phyloP scores from a whole-genome alignment of 169 alveolate species.

The Plasmodium gallinaceum region DNA sequence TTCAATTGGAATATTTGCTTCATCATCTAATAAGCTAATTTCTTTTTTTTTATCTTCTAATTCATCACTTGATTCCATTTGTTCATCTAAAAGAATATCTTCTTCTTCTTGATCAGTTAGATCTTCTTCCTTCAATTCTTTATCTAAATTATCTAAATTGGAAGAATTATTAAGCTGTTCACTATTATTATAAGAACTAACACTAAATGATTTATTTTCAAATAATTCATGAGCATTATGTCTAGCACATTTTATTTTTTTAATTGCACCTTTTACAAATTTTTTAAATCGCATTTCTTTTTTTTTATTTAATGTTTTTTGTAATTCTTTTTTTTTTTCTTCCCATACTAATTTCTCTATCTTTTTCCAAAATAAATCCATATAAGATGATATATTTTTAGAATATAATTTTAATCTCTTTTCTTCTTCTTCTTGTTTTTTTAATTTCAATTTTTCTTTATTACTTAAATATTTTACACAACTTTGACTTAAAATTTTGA shows the following conservation, averaged over 20 bases:
- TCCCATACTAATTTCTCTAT: slow-evolving; percentile 87
- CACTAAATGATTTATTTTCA: slow-evolving; percentile 15
- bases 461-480: slow-evolving; percentile 76
- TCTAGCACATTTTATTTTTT: slow-evolving; percentile 67
- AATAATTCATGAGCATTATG: slow-evolving; percentile 43
- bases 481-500: slow-evolving; percentile 72
- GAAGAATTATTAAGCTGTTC: slow-evolving; percentile 12
- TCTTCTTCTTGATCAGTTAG: slow-evolving; percentile 54
- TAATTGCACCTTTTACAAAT: slow-evolving; percentile 85
- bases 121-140: slow-evolving; percentile 59
- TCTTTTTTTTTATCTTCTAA: slow-evolving; percentile 42
- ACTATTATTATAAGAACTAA: slow-evolving; percentile 30
- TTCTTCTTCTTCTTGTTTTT: slow-evolving; percentile 77
- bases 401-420: slow-evolving; percentile 58
- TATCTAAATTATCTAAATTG: not conserved
- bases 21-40: slow-evolving; percentile 46
- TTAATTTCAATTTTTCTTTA: slow-evolving; percentile 47
- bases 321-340: slow-evolving; percentile 82
- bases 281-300: slow-evolving; percentile 83
- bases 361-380: slow-evolving; percentile 85
- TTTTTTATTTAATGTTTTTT: slow-evolving; percentile 80
- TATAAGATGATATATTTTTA: slow-evolving; percentile 75
- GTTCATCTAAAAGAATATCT: slow-evolving; percentile 34
- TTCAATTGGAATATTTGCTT: slow-evolving; percentile 39
- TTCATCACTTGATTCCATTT: slow-evolving; percentile 44